Evolutionary conservation across 768 basidiomycete genomes (phyloP).

Genomic region (Tricholoma sp.): DNA sequence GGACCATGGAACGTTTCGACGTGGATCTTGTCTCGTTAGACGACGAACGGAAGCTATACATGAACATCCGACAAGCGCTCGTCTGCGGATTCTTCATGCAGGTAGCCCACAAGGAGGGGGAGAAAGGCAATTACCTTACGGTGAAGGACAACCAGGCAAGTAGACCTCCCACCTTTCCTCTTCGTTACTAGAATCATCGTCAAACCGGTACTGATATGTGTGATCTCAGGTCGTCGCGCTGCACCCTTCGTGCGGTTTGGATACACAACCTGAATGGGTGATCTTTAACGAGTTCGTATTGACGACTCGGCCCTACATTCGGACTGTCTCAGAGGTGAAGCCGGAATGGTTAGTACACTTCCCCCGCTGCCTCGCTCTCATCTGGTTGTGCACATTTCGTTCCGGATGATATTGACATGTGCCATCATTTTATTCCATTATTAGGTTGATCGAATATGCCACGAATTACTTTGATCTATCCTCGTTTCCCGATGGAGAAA

Average conservation of each 20-base stretch:
- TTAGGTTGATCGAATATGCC: slow-evolving; percentile 36
- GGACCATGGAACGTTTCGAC: slow-evolving; percentile 89
- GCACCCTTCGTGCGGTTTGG: slow-evolving; percentile 86
- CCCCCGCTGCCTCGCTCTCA: background rate
- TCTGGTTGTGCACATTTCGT: background rate
- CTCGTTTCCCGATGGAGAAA: slow-evolving; percentile 64
- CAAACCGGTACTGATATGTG: background rate
- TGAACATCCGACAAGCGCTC: slow-evolving; percentile 75
- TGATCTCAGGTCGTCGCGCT: slow-evolving; percentile 53
- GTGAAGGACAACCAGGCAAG: slow-evolving; percentile 92
- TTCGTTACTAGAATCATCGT: background rate
- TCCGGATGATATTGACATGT: background rate
- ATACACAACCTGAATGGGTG: slow-evolving; percentile 88
- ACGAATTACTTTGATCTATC: slow-evolving; percentile 63
- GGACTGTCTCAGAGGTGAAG: slow-evolving; percentile 83
- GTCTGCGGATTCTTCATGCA: slow-evolving; percentile 99
- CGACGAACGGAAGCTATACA: slow-evolving; percentile 67
- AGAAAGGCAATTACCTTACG: slow-evolving; percentile 82
- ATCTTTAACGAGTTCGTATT: slow-evolving; percentile 93
- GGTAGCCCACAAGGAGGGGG: slow-evolving; percentile 90
- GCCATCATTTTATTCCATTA: background rate
- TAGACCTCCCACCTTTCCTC: background rate
- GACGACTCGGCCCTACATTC: slow-evolving; percentile 83
- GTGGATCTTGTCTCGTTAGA: slow-evolving; percentile 64
- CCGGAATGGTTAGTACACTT: slow-evolving; percentile 71